Conservation (phyloP, 371 early-diverging fungal species). For the Haplosporangium sp. region DNA sequence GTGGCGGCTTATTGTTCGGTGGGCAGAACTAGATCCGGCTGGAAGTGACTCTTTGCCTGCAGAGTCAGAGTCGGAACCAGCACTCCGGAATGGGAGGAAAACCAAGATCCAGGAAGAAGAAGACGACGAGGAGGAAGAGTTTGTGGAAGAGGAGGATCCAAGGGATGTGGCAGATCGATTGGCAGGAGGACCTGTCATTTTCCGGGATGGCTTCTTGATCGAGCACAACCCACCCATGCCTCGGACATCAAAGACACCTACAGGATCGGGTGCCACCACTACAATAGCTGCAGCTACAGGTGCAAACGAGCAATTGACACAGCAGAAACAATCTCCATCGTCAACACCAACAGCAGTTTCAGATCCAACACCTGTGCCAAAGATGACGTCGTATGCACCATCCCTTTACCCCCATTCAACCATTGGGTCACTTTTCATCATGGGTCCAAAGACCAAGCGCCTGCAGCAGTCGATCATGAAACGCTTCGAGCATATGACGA, state of each 20-base stretch:
- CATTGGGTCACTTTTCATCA: constrained; percentile 50
- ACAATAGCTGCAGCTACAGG: neutral
- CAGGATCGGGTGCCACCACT: neutral
- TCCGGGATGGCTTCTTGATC: constrained; percentile 50
- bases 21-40: constrained; percentile 41
- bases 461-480: constrained; percentile 43
- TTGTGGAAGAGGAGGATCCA: constrained; percentile 49
- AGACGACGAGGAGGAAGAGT: constrained; percentile 40
- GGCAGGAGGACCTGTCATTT: constrained; percentile 51
- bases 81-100: neutral
- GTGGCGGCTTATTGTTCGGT: constrained; percentile 51
- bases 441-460: constrained; percentile 51
- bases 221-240: constrained; percentile 42
- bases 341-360: neutral
- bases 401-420: constrained; percentile 51
- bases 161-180: constrained; percentile 44
- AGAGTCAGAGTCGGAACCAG: neutral
- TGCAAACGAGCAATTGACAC: too few relatives aligned
- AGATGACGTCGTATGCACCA: constrained; percentile 52
- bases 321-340: too few relatives aligned
- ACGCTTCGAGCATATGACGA: constrained; percentile 40
- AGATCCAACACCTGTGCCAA: constrained; percentile 9
- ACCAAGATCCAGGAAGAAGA: neutral
- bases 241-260: constrained; percentile 1
- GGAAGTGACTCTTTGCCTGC: neutral